phyloP scores from a whole-genome alignment of 2,329 filamentous ascomycete genomes.

The Microcera coccophila region DNA sequence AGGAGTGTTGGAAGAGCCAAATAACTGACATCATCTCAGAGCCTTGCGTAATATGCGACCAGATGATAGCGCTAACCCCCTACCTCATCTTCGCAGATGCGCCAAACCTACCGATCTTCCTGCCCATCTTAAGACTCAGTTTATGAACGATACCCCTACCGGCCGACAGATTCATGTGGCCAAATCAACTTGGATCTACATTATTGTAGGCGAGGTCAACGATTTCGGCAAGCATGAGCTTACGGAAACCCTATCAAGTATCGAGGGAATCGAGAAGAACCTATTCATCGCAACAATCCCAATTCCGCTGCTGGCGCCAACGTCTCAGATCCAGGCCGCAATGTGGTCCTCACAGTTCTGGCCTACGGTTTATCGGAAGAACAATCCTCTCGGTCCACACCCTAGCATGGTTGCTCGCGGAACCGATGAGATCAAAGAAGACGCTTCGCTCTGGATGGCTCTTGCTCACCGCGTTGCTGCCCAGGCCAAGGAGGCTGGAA shows the following conservation, averaged over 20 bases:
- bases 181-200: constrained; percentile 59
- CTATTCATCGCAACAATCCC: constrained; percentile 60
- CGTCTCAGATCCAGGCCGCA: constrained; percentile 69
- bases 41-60: constrained; percentile 54
- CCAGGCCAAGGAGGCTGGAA: constrained; percentile 53
- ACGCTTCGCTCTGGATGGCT: constrained; percentile 63
- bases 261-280: constrained; percentile 50
- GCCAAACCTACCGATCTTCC: constrained; percentile 68
- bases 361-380: constrained; percentile 83
- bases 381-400: constrained; percentile 81
- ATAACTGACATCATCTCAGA: constrained; percentile 34
- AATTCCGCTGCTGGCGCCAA: constrained; percentile 70
- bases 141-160: constrained; percentile 54
- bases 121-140: constrained; percentile 57
- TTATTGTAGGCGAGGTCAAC: constrained; percentile 50
- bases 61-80: constrained; percentile 59
- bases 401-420: constrained; percentile 68
- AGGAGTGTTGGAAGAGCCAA: neutral
- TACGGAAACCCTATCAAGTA: constrained; percentile 40
- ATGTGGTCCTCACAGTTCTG: constrained; percentile 74
- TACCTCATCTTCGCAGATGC: constrained; percentile 71
- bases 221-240: constrained; percentile 54
- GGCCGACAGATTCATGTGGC: constrained; percentile 56
- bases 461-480: constrained; percentile 62
- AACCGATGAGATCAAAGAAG: constrained; percentile 62